phyloP scores from a whole-genome alignment of 2,329 filamentous ascomycete species.

The Exophiala xenobiotica region DNA sequence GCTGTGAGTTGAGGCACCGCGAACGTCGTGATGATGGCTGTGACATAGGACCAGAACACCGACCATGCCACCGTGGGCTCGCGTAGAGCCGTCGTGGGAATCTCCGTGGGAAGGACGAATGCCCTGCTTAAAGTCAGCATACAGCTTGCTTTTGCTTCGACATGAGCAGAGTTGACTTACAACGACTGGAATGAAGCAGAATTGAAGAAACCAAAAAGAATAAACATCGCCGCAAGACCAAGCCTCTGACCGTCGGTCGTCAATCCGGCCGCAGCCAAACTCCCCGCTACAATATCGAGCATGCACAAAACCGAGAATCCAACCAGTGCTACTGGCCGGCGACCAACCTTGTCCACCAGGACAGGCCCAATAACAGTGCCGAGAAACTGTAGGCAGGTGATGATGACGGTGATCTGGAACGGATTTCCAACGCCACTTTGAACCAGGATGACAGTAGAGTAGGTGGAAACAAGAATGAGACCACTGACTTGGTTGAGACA shows the following conservation, averaged over 20 bases:
- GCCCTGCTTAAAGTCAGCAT: neutral
- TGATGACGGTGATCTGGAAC: slow-evolving; percentile 39
- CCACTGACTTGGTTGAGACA: slow-evolving; percentile 40
- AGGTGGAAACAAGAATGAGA: slow-evolving; percentile 40
- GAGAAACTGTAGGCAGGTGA: slow-evolving; percentile 38
- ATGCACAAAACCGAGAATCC: slow-evolving; percentile 38
- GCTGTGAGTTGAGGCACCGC: slow-evolving; percentile 39
- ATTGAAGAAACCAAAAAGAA: slow-evolving; percentile 42
- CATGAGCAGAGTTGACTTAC: slow-evolving; percentile 20
- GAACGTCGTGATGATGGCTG: slow-evolving; percentile 40
- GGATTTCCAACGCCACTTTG: slow-evolving; percentile 36
- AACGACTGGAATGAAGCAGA: slow-evolving; percentile 40
- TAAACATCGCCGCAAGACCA: slow-evolving; percentile 36
- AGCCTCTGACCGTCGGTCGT: slow-evolving; percentile 29
- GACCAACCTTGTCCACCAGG: slow-evolving; percentile 37
- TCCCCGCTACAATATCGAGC: slow-evolving; percentile 37
- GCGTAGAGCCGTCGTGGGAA: slow-evolving; percentile 40
- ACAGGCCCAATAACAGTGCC: slow-evolving; percentile 39
- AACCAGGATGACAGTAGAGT: slow-evolving; percentile 40
- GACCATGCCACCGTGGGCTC: slow-evolving; percentile 47
- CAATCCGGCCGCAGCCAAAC: slow-evolving; percentile 33
- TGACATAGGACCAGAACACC: slow-evolving; percentile 39
- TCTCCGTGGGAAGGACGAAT: slow-evolving; percentile 43
- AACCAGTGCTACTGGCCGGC: slow-evolving; percentile 38
- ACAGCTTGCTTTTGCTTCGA: neutral